Base-by-base conservation (phyloP, 352 stramenopile genomes). In the Phytopythium aichiense region DNA sequence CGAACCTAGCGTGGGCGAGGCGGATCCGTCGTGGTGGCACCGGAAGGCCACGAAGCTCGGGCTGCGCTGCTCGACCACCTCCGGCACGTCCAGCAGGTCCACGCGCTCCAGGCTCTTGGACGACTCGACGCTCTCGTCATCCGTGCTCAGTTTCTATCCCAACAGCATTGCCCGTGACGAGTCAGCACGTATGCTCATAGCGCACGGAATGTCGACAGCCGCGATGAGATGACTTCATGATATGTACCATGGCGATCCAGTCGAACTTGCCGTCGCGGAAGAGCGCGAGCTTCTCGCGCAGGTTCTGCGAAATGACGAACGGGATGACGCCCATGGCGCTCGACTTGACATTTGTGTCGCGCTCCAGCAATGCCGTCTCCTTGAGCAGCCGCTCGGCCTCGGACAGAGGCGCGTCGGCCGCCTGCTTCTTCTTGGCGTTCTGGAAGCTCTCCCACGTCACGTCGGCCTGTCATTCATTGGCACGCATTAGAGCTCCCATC, bases 241-340 rank as follows among this genome's bases (percentile, higher is more conserved):
- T n/a, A n/a, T n/a, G n/a, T n/a, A n/a, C n/a, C 89, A 97, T 95
- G 1, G 87, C 80, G 60, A 96, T 90, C 84, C 84, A 96, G 69
- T 96, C 87, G 43, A 94, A 91, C 65, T 90, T 88, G 61, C 77
- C 77, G 67, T 92, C 77, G 62, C 88, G 73, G 56, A 96, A 72
- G 58, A 91, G 70, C 61, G 67, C 61, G 50, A 96, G 74, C 72
- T 95, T 89, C 57, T 93, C 78, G 40, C 73, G 76, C 61, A 95
- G 76, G 20, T 95, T 92, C 58, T 91, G 77, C 60, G 83, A 88
- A 55, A 95, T 81, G 54, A 69, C 73, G 60, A 97, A 97, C 0
- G 90, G 90, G 53, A 97, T 89, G 31, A 96, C 84, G 4, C 77
- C 77, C 89, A 97, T 96, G 18, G 90, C 90, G 18, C 78, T 95